Percentiles rank a stretch among this genome's conserved stretches.
These are phyloP conservation scores for Schizothecium vesticola DNA, from an alignment of 495 filamentous ascomycete genomes.

Conservation along the genomic window DNA sequence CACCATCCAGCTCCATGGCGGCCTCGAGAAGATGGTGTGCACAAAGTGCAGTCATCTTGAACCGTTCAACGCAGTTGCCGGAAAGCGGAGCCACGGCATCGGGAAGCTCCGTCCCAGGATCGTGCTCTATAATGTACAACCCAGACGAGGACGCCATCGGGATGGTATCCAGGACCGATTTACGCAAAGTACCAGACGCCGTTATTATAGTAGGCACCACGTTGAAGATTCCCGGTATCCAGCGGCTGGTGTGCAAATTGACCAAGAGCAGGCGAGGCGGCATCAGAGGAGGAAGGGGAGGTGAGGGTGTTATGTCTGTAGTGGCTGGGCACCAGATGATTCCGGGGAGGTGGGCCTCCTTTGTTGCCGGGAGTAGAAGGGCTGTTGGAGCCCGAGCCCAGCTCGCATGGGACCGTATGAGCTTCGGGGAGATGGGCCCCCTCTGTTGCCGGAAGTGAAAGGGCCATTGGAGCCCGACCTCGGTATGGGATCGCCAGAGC, in stretches of 20 bases:
- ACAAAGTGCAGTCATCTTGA: constrained; percentile 78
- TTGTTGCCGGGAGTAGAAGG: no score
- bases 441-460: no score
- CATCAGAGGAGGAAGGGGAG: no score
- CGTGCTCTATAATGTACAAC: constrained; percentile 94
- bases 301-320: no score
- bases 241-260: constrained; percentile 79
- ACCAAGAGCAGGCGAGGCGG: constrained; percentile 77
- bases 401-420: no score
- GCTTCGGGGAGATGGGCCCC: no score
- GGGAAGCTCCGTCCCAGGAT: constrained; percentile 87
- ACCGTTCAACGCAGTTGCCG: constrained; percentile 69
- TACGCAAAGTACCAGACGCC: constrained; percentile 80
- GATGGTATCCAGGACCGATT: constrained; percentile 74
- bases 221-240: constrained; percentile 87
- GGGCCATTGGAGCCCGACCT: no score
- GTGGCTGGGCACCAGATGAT: no score
- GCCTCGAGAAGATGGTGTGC: constrained; percentile 92
- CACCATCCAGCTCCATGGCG: constrained; percentile 91
- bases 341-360: no score
- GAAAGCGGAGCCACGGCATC: constrained; percentile 90
- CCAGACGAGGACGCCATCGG: constrained; percentile 96
- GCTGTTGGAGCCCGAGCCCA: no score
- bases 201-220: constrained; percentile 93
- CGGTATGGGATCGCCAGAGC: no score